Conservation (phyloP, 345 rosid species). For the Streptanthus diversifolius region DNA sequence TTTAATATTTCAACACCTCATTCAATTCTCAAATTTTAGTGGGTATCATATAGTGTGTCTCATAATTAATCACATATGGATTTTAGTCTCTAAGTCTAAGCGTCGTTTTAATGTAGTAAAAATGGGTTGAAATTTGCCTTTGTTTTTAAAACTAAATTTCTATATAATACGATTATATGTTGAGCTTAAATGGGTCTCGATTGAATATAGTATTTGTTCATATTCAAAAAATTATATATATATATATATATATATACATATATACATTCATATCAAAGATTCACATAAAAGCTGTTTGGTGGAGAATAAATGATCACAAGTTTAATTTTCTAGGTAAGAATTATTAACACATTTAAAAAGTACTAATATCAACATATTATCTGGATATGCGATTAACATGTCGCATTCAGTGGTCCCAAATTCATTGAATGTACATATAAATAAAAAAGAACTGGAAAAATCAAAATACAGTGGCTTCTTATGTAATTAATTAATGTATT, state of each 20-base stretch:
- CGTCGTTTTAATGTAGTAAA: neutral
- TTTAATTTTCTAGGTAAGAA: neutral
- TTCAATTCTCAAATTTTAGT: neutral
- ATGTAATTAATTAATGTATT: neutral
- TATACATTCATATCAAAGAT: neutral
- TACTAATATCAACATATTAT: neutral
- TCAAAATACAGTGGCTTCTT: neutral
- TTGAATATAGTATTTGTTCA: neutral
- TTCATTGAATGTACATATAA: neutral
- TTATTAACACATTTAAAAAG: neutral
- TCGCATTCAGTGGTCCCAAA: neutral
- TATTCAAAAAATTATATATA: neutral
- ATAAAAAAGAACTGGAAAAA: neutral
- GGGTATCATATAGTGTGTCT: neutral
- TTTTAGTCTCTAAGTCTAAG: neutral
- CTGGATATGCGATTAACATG: neutral
- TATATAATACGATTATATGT: neutral
- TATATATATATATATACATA: no score
- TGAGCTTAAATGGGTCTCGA: neutral
- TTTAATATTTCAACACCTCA: neutral
- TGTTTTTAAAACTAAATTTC: neutral
- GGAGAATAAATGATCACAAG: neutral
- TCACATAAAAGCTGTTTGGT: constrained; percentile 1
- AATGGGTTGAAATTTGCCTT: neutral
- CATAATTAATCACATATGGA: neutral